These are phyloP conservation scores for Sclerotinia sclerotiorum DNA, from an alignment of 2,329 filamentous ascomycete species.

Conservation along the genomic window DNA sequence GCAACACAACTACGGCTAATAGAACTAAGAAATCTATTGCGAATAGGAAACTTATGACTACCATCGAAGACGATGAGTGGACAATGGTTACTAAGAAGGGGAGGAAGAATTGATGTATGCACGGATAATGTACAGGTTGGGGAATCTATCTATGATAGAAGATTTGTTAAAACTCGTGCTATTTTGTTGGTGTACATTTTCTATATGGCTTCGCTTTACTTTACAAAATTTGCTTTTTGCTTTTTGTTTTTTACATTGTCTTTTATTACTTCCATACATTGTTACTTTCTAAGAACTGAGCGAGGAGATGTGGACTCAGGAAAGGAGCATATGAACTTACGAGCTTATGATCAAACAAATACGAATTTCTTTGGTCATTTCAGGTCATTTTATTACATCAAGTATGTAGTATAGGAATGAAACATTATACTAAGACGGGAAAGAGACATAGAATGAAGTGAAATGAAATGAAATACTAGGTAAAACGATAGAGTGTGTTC, in stretches of 20 bases:
- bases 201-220: neutral
- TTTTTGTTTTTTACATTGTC: neutral
- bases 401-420: neutral
- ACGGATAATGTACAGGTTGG: neutral
- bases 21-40: neutral
- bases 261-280: neutral
- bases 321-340: neutral
- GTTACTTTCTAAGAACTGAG: neutral
- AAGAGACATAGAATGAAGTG: neutral
- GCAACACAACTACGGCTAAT: neutral
- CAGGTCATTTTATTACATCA: neutral
- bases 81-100: conserved; percentile 18
- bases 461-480: neutral
- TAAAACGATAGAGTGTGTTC: neutral
- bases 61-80: conserved; percentile 8
- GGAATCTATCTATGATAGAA: neutral
- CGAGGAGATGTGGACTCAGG: neutral
- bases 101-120: conserved; percentile 13
- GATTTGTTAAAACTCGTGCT: neutral
- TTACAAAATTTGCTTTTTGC: neutral
- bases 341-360: neutral
- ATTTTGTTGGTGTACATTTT: conserved; percentile 4
- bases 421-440: neutral
- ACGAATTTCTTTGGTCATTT: neutral
- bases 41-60: neutral